Evolutionary conservation across 2,329 filamentous ascomycete species (phyloP), one percentile per base, ranked within the genome.

Genomic region (Stemphylium lycopersici): DNA sequence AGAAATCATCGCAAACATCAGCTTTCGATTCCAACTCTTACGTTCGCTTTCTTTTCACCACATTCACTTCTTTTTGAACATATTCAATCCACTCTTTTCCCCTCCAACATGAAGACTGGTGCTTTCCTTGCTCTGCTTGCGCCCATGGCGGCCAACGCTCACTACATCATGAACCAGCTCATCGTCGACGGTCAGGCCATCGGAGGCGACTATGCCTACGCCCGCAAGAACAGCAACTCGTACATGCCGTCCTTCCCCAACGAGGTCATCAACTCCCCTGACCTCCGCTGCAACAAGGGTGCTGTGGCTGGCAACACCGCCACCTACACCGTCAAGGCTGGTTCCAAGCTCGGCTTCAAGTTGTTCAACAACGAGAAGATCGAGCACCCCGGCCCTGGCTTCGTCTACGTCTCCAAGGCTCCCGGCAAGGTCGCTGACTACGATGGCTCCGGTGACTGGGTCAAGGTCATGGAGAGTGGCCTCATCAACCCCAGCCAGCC

Each of bases 351-450:
- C 68, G 73, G 79, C 63, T 72, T 83, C 76, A 75, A 82, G 77
- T 62, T 84, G 61, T 74, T 80, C 74, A 71, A 81, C 76, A 77
- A 78, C 66, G 76, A 80, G 61, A 66, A 79, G 66, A 78, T 84
- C 65, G 75, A 72, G 55, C 71, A 75, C 36, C 72, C 72, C 11
- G 71, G 72, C 20, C 72, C 71, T n/a, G 66, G 71, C 15, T 73
- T 74, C 44, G 71, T 74, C 16, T 75, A 75, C 63, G 65, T 75
- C 53, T 68, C 65, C 55, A 74, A 79, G 71, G 84, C 82, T 52
- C 79, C 89, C 58, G 84, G 87, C 74, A 88, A 86, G 71, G 81
- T 90, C 55, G 84, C 88, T 67, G 81, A 80, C 32, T 87, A 89
- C 66, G 88, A 91, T 74, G 87, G 88, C 61, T 83, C 88, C 48